Evolutionary conservation across 2,329 filamentous ascomycete species (phyloP), one percentile per base, ranked within the genome.

Genomic region (Stenocarpella maydis): DNA sequence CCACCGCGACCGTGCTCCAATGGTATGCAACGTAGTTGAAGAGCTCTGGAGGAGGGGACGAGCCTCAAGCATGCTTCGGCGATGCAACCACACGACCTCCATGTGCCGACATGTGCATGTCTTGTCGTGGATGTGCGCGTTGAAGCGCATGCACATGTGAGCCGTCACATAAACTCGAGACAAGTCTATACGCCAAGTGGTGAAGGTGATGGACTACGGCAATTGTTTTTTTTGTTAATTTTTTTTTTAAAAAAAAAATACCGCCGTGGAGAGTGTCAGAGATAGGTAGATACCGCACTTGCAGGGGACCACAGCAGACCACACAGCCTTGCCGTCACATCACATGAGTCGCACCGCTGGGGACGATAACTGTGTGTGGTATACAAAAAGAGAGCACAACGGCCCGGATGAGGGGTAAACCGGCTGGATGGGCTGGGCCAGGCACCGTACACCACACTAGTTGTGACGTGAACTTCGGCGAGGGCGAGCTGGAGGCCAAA

Each of bases 21-120:
- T 63, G 4, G 41, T 10, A 49, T 49, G 58, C 41, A 63, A 63
- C 41, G 24, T 49, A 19, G 41, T 34, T 17, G n/a, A 47, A 49
- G 41, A n/a, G 54, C 17, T 43, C 37, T 17, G 54, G 37, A 47
- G 43, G 41, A 47, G 41, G 31, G 31, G 31, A 9, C 4, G 31
- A 9, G 31, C 41, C 58, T 37, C n/a, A 31, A 47, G 26, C 28
- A 49, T 63, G 58, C 58, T 49, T 63, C 58, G 26, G 31, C 26
- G 58, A 63, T 63, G 58, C 58, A 49, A 63, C 58, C 58, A 63
- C 58, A 49, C 58, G 43, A 49, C 58, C 28, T 63, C 55, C 10
- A 63, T 47, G 14, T 63, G 58, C 58, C 58, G 58, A 63, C 41
- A 45, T 49, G 58, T 47, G 41, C 26, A 19, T 47, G 26, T 12